Evolutionary conservation across 176 grass and related monocot species (phyloP), one percentile per base, ranked within the genome.

Genomic region (Phoenix dactylifera): DNA sequence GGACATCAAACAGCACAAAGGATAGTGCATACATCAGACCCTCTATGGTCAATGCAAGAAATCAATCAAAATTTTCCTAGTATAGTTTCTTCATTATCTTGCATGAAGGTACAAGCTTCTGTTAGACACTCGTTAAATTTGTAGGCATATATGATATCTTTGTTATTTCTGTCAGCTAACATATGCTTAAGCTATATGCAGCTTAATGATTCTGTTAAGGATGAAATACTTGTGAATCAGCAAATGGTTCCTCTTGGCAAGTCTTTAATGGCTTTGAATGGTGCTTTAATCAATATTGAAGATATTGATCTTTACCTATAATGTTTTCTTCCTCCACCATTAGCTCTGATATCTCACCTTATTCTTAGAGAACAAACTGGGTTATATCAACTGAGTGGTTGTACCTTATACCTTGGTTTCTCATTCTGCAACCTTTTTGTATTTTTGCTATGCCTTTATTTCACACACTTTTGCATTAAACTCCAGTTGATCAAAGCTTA

Each of bases 221-320:
- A 97, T 70, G 92, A 97, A 79, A 88, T 97, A 70, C 80, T 91
- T 65, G 75, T 78, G 65, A 97, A 97, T 64, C 93, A 97, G 63
- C 72, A 84, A 69, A 97, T 97, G 93, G 84, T 97, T 60, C 93
- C 93, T 61, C 84, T 87, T 85, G 93, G 93, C 78, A 97, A 91
- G 51, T 97, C 87, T 59, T 66, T 97, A 71, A 82, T 97, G 87
- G 93, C 93, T 74, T 78, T 97, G 81, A 97, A 97, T 32, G 87
- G 87, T 88, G 93, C 84, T 65, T 83, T 97, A 72, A 88, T 97
- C 71, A 91, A 85, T 75, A 97, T 97, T 52, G 93, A 91, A 59
- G 93, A 97, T 72, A 89, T 97, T 71, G 92, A 97, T 84, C 87
- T 91, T 79, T 97, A 88, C 71, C 55, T 83, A 87, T 97, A 97